phyloP scores from a whole-genome alignment of 768 basidiomycete genomes.

The Pleurotus tuber-regium region DNA sequence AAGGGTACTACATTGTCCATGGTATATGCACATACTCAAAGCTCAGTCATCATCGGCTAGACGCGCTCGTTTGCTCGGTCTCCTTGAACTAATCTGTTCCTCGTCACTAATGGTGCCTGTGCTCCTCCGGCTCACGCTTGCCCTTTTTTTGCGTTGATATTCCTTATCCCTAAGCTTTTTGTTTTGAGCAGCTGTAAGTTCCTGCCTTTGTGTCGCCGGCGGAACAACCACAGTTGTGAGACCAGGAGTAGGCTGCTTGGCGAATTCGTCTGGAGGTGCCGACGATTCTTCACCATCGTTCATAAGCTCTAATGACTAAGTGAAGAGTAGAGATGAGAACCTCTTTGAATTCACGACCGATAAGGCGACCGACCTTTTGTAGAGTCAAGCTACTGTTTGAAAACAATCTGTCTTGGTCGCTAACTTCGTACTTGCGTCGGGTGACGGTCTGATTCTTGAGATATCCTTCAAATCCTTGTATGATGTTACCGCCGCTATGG shows the following conservation, averaged over 20 bases:
- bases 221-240: conserved; percentile 77
- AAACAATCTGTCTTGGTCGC: conserved; percentile 77
- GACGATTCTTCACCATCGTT: conserved; percentile 65
- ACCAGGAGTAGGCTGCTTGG: conserved; percentile 66
- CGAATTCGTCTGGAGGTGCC: conserved; percentile 58
- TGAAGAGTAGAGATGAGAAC: conserved; percentile 11
- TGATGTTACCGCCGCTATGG: conserved; percentile 82
- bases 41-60: conserved; percentile 62
- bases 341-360: conserved; percentile 2
- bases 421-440: conserved; percentile 71
- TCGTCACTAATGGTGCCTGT: conserved; percentile 73
- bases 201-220: conserved; percentile 62
- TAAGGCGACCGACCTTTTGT: conserved; percentile 53
- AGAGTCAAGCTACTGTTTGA: conserved; percentile 78
- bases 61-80: conserved; percentile 68
- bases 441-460: conserved; percentile 67
- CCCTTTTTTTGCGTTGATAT: conserved; percentile 77
- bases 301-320: conserved; percentile 70
- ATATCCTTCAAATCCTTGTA: conserved; percentile 85
- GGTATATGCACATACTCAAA: background rate
- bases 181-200: conserved; percentile 66
- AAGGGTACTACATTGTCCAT: background rate
- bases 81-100: conserved; percentile 54
- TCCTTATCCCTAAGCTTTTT: conserved; percentile 80
- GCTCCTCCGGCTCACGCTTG: conserved; percentile 58